These are phyloP conservation scores for Aspergillus fumigatiaffinis DNA, from an alignment of 2,329 filamentous ascomycete species.

Conservation along the genomic window DNA sequence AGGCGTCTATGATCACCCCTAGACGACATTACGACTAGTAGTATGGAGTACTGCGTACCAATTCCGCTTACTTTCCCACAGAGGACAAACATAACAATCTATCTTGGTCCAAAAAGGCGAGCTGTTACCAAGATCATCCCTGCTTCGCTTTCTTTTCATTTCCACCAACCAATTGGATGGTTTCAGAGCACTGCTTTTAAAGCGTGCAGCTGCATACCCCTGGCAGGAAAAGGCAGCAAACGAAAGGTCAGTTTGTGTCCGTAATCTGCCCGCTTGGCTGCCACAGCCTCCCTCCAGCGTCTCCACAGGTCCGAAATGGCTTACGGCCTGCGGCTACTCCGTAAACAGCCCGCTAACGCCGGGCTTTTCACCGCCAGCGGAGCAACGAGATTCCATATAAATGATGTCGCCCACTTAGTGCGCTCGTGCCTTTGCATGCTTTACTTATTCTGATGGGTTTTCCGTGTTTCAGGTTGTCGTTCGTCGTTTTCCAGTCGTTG, in stretches of 20 bases:
- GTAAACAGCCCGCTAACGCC: neutral
- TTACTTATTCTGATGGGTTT: neutral
- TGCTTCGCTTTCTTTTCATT: neutral
- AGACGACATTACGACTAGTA: neutral
- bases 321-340: neutral
- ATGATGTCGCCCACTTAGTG: neutral
- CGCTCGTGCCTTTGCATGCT: neutral
- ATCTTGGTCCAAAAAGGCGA: neutral
- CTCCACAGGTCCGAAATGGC: neutral
- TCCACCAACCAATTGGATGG: neutral
- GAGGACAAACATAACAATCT: neutral
- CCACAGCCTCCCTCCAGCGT: neutral
- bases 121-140: neutral
- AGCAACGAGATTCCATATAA: neutral
- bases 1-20: neutral
- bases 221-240: neutral
- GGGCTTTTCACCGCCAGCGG: neutral
- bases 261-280: neutral
- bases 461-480: constrained; percentile 22
- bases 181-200: neutral
- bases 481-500: constrained; percentile 24
- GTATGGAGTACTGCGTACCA: neutral
- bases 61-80: neutral
- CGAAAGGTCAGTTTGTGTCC: neutral
- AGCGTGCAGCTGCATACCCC: neutral